phyloP scores from a whole-genome alignment of 1,139 yeast species.

The Nakaseomyces glabratus region DNA sequence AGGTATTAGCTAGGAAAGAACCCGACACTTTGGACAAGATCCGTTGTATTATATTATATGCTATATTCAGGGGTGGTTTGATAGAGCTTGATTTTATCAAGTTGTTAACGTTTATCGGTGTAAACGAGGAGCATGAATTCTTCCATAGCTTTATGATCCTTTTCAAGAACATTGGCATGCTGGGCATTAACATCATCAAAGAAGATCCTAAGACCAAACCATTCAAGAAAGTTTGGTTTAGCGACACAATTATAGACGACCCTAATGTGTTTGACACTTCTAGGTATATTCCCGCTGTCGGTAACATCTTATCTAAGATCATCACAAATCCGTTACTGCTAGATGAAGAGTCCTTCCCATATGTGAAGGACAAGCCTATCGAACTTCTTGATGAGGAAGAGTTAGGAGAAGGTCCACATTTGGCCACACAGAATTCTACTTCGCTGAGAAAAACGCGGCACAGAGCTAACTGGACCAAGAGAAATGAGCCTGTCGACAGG shows the following conservation, averaged over 20 bases:
- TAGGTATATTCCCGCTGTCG: slow-evolving; percentile 65
- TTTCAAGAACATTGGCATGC: slow-evolving; percentile 52
- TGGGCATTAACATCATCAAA: slow-evolving; percentile 65
- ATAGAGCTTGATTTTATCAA: slow-evolving; percentile 66
- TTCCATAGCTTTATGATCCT: slow-evolving; percentile 42
- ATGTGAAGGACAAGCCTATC: slow-evolving; percentile 64
- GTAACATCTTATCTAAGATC: slow-evolving; percentile 44
- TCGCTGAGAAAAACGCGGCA: slow-evolving; percentile 67
- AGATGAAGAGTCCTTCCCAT: slow-evolving; percentile 56
- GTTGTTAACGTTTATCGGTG: slow-evolving; percentile 59
- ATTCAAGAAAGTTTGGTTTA: slow-evolving; percentile 42
- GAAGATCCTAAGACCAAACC: slow-evolving; percentile 33
- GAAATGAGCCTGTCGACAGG: slow-evolving; percentile 19
- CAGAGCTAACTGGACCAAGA: slow-evolving; percentile 74
- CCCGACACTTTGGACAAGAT: slow-evolving; percentile 56
- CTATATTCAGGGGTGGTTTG: slow-evolving; percentile 77
- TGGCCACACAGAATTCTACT: slow-evolving; percentile 32
- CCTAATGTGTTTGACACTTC: slow-evolving; percentile 67
- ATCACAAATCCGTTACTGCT: slow-evolving; percentile 31
- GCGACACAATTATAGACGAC: slow-evolving; percentile 44
- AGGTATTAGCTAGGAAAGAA: slow-evolving; percentile 45
- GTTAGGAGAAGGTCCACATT: slow-evolving; percentile 31
- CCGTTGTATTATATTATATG: slow-evolving; percentile 69
- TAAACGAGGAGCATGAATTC: slow-evolving; percentile 44
- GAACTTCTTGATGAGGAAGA: slow-evolving; percentile 43